Evolutionary conservation across 257 asterid species (phyloP).

Genomic region (Voacanga thouarsii): DNA sequence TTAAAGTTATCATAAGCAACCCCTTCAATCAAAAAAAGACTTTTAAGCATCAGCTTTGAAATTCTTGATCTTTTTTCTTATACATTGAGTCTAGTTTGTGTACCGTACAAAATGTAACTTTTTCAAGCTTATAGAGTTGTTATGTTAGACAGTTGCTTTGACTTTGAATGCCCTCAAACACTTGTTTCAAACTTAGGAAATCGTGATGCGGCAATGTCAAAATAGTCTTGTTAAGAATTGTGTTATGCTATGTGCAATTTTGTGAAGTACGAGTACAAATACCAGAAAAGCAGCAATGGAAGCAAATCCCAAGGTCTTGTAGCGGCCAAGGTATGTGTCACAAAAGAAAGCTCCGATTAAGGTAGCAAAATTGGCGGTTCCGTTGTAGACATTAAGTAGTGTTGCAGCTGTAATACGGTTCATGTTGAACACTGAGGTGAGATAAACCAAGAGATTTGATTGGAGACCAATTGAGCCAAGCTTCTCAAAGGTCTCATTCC

Average conservation of each 20-base stretch:
- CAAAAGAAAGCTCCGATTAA: slow-evolving; percentile 61
- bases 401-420: slow-evolving; percentile 47
- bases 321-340: slow-evolving; percentile 76
- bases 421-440: slow-evolving; percentile 65
- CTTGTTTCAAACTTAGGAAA: too few relatives aligned
- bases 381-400: slow-evolving; percentile 53
- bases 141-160: not conserved
- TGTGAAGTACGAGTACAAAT: not conserved
- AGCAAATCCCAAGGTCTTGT: slow-evolving; percentile 55
- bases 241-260: too few relatives aligned
- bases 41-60: not conserved
- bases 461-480: slow-evolving; percentile 73
- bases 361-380: slow-evolving; percentile 70
- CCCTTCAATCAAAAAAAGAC: slow-evolving; percentile 33
- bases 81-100: too few relatives aligned
- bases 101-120: too few relatives aligned
- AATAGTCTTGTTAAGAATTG: not conserved
- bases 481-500: slow-evolving; percentile 84
- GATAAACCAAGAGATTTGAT: slow-evolving; percentile 59
- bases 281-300: slow-evolving; percentile 54
- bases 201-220: not conserved
- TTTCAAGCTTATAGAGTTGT: too few relatives aligned
- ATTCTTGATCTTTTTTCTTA: not conserved
- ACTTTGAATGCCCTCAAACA: too few relatives aligned
- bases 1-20: slow-evolving; percentile 40